Base-by-base conservation (phyloP, 2,329 filamentous ascomycete genomes). In the Xylariales sp. region DNA sequence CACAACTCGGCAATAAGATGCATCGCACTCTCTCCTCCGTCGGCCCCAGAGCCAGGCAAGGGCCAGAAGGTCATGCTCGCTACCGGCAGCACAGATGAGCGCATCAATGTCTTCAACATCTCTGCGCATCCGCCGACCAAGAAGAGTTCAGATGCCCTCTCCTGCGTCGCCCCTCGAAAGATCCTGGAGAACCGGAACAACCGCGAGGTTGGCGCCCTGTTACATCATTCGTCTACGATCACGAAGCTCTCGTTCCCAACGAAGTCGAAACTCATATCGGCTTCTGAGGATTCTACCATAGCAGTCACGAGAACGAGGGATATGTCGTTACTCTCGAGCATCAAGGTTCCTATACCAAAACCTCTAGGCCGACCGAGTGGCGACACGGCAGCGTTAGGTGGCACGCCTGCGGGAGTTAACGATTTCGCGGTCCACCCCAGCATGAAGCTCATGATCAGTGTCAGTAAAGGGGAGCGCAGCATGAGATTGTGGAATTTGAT, bases 401-500 rank as follows among this genome's bases (percentile, higher is more conserved):
- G 82, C 35, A 80, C 85, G 19, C 90, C 90, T 0, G 79, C 83
- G n/a, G 93, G 93, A 14, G 80, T 97, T 51, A 97, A 95, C 61
- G 87, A 90, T 61, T 95, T 98, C 61, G 88, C 91, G 2, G 85
- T 98, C 19, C 93, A 98, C 61, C 91, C 93, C 1, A 94, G 87
- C 61, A 88, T 95, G 77, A 97, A 96, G 68, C 71, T 98, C 38
- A 95, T 97, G 87, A 80, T 98, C 46, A 94, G 81, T 53, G 89
- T 97, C 7, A 85, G 88, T 51, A 88, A 84, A 55, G 89, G 89
- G 50, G 93, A 98, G 68, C 82, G 81, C 50, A 88, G 84, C 57
- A 94, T 98, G 86, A 74, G 93, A 49, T 64, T 97, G 50, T 98
- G 93, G 93, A 97, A 98, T 58, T 63, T 98, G 49, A 89, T 97